Evolutionary conservation across 1,284 basidiomycete genomes (phyloP).

Genomic region (Pholiota adiposa): DNA sequence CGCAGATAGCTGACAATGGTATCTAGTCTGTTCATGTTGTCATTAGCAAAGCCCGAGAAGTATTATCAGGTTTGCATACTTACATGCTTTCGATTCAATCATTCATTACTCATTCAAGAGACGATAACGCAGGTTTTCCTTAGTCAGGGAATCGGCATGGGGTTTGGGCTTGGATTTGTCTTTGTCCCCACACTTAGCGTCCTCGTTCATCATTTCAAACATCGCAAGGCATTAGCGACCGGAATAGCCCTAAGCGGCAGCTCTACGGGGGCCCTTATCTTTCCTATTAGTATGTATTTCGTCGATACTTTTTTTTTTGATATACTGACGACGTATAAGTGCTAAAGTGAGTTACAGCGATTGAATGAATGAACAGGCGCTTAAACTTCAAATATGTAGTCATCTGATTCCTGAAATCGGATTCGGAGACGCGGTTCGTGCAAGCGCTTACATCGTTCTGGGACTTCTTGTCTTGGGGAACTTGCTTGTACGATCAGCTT

Average conservation of each 20-base stretch:
- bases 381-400: constrained; percentile 1
- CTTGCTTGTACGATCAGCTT: constrained; percentile 39
- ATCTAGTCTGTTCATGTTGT: constrained; percentile 30
- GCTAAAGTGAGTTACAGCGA: constrained; percentile 18
- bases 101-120: no score
- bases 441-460: constrained; percentile 24
- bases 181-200: constrained; percentile 39
- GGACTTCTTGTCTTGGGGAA: constrained; percentile 26
- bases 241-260: constrained; percentile 44
- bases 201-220: constrained; percentile 45
- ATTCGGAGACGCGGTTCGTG: constrained; percentile 26
- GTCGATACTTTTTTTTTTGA: constrained; percentile 6
- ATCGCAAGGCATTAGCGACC: constrained; percentile 43
- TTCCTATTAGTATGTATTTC: constrained; percentile 37
- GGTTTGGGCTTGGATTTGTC: constrained; percentile 29
- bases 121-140: constrained; percentile 38
- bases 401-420: constrained; percentile 27
- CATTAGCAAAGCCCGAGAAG: constrained; percentile 25
- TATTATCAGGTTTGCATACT: constrained; percentile 28
- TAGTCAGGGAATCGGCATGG: constrained; percentile 50
- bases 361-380: no score
- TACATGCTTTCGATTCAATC: no score
- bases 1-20: constrained; percentile 13
- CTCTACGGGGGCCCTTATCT: constrained; percentile 26
- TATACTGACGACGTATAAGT: constrained; percentile 17